Base-by-base conservation (phyloP, 2,329 filamentous ascomycete species). In the Esteya vermicola region DNA sequence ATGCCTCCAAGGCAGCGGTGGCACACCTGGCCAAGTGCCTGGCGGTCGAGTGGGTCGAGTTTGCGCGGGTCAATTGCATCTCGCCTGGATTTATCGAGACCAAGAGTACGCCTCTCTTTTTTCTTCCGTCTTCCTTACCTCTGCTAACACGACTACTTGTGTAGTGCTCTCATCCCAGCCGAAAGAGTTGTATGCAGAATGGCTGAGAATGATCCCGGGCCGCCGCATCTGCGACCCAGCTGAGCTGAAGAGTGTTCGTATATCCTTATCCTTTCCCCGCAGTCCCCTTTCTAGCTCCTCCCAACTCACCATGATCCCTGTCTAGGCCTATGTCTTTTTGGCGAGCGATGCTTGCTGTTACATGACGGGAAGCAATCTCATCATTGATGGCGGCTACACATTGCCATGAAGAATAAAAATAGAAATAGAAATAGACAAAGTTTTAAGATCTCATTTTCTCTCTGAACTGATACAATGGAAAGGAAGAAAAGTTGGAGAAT, bases 1-100 rank as follows among this genome's bases (percentile, higher is more conserved):
- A 85, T 53, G 75, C 73, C 14, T 75, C 75, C 45, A 85, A 84
- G 59, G 74, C 78, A 1, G 80, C 68, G 19, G 61, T 71, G 4
- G 67, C 72, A 27, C 67, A 74, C 47, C 59, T 71, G 39, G 75
- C 70, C 67, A 60, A 72, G 62, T 77, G 74, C 57, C 79, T 86
- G 33, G 78, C 80, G 0, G 72, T 85, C n/a, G 82, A 86, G 58
- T 86, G 81, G 81, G 72, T 78, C 3, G 74, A 71, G 22, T 85
- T 82, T 52, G 81, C 81, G 5, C 68, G 81, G 27, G 41, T 43
- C 22, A 43, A 43, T 22, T 43, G 41, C 33, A 36, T 43, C 18
- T 82, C 75, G 1, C 81, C 81, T 40, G 54, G 55, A 5, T 57
- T 54, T 20, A 54, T 57, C 22, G 47, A 48, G 35, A 43, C 41